Evolutionary conservation across 2,329 filamentous ascomycete genomes (phyloP), one percentile per base, ranked within the genome.

Genomic region (Fusarium veterinarium): DNA sequence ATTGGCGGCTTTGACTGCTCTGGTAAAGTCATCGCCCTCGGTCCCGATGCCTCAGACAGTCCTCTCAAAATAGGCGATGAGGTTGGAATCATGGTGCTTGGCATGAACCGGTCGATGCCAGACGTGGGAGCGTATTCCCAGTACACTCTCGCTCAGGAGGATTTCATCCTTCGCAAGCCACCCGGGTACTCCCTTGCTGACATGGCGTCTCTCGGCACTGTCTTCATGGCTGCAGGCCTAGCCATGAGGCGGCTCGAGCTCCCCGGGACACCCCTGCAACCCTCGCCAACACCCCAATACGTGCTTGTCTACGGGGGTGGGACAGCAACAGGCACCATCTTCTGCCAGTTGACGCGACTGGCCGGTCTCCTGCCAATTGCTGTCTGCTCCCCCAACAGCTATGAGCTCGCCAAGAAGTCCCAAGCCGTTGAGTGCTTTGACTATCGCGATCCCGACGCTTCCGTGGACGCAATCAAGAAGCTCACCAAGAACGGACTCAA

Each of bases 261-360:
- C 25, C 52, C 52, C 38, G 52, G 52, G 37, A 55, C 52, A 55
- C 58, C 58, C 45, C 30, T 41, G 28, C 25, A 49, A 10, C 58
- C 58, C n/a, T 60, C 58, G 19, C 45, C 44, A 23, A 60, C 49
- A 42, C 33, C 63, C 37, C 14, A 63, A 58, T 66, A 60, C 25
- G 63, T 63, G 10, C 41, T 66, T 14, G 58, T 66, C 8, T 66
- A 66, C 14, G 63, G 63, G 3, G 63, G 63, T 20, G 63, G 63
- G 6, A 66, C 63, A 20, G 63, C 58, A 17, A 63, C 60, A n/a
- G 60, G 60, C 7, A 46, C 60, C 25, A 63, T 63, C 44, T 55
- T 52, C 14, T 31, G 53, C 13, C 60, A 63, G 20, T 23, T 63
- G 12, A 33, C 52, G 23, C 53, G 35, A 25, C 40, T 58, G 20